phyloP scores from a whole-genome alignment of 768 basidiomycete genomes.

The Rhizopogon vinicolor region DNA sequence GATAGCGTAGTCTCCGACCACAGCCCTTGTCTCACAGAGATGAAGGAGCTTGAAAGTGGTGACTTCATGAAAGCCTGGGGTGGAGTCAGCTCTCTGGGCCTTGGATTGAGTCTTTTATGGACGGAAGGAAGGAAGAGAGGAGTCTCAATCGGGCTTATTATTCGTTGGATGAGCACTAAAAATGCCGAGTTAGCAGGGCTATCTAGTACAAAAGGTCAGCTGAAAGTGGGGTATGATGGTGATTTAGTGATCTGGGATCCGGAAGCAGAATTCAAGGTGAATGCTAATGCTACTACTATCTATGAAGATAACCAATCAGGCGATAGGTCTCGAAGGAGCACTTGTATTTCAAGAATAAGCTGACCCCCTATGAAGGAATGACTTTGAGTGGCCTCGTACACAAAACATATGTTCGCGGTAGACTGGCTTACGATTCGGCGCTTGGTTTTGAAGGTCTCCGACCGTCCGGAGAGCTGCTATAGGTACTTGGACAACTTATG shows the following conservation, averaged over 20 bases:
- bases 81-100: constrained; percentile 85
- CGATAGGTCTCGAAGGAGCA: constrained; percentile 65
- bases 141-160: constrained; percentile 52
- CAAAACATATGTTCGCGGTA: constrained; percentile 75
- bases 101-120: constrained; percentile 87
- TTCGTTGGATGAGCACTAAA: constrained; percentile 67
- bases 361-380: constrained; percentile 85
- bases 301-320: constrained; percentile 3
- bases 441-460: constrained; percentile 28
- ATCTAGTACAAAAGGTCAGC: constrained; percentile 60
- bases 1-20: constrained; percentile 96
- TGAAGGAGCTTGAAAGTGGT: constrained; percentile 76
- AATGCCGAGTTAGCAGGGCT: constrained; percentile 82
- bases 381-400: constrained; percentile 64
- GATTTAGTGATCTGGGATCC: constrained; percentile 89
- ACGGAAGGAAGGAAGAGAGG: constrained; percentile 61
- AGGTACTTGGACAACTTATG: not conserved
- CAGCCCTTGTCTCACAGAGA: constrained; percentile 78
- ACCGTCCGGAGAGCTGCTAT: constrained; percentile 37
- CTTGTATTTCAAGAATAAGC: constrained; percentile 89
- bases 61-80: constrained; percentile 93
- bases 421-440: constrained; percentile 51
- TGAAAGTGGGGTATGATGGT: constrained; percentile 74
- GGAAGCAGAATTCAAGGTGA: constrained; percentile 38
- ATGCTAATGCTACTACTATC: constrained; percentile 3